These are phyloP conservation scores for Brassica cretica DNA, from an alignment of 345 rosid genomes.

Conservation along the genomic window DNA sequence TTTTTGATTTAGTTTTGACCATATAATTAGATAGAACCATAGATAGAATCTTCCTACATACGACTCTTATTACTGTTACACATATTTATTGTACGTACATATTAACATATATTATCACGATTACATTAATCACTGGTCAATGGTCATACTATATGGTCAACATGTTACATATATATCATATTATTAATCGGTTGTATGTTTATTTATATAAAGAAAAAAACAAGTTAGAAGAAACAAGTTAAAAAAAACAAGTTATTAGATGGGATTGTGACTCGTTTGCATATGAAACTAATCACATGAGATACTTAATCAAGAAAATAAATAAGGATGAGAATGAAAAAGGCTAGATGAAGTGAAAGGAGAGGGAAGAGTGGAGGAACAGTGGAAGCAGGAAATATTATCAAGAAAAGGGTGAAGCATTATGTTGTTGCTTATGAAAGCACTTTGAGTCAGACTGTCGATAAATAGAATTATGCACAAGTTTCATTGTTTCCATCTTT, in stretches of 20 bases:
- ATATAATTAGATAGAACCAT: too few relatives aligned
- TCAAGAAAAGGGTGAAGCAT: slow-evolving; percentile 39
- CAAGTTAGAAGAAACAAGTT: neutral
- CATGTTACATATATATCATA: slow-evolving; percentile 5
- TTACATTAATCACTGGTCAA: slow-evolving; percentile 2
- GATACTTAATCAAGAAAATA: neutral
- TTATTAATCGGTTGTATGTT: neutral
- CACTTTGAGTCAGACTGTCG: slow-evolving; percentile 43
- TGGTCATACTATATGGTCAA: slow-evolving; percentile 6
- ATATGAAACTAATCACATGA: neutral
- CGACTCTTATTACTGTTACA: slow-evolving; percentile 9
- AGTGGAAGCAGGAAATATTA: slow-evolving; percentile 21
- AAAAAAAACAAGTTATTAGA: neutral
- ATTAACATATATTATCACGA: neutral
- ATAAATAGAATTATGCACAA: slow-evolving; percentile 41
- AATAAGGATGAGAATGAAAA: neutral
- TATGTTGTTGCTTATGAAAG: slow-evolving; percentile 39
- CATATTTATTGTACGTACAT: neutral
- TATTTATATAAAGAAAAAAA: too few relatives aligned
- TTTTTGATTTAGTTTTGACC: too few relatives aligned
- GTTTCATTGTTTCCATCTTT: slow-evolving; percentile 32
- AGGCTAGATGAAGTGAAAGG: slow-evolving; percentile 11
- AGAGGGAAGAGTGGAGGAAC: slow-evolving; percentile 29
- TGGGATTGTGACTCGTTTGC: neutral
- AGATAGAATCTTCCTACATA: too few relatives aligned